Evolutionary conservation across 306 rosid genomes (phyloP).

Genomic region (Vicia sativa): DNA sequence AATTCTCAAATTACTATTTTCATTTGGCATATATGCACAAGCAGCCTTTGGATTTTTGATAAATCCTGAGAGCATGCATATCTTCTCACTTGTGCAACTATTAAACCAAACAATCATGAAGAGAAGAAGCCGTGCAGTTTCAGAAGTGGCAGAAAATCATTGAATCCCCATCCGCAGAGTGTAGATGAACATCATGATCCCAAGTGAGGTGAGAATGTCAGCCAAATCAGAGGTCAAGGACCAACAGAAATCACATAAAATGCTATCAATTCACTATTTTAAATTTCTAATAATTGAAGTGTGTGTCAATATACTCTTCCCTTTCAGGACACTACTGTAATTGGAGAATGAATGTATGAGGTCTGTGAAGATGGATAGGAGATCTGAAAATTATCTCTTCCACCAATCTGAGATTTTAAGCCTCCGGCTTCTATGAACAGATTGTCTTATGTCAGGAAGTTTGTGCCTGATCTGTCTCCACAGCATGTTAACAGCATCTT

Average conservation of each 20-base stretch:
- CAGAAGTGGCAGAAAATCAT: background rate
- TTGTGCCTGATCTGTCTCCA: constrained; percentile 95
- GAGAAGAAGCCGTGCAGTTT: background rate
- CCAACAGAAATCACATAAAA: background rate
- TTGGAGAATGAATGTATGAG: constrained; percentile 41
- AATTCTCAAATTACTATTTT: background rate
- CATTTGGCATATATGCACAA: background rate
- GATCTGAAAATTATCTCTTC: constrained; percentile 57
- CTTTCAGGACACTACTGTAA: constrained; percentile 30
- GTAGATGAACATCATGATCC: constrained; percentile 7
- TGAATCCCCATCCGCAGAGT: background rate
- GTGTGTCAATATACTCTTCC: constrained; percentile 27
- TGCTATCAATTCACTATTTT: constrained; percentile 12
- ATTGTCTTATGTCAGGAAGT: constrained; percentile 72
- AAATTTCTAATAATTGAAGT: constrained; percentile 24
- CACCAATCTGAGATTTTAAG: constrained; percentile 91
- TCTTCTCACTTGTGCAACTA: constrained; percentile 13
- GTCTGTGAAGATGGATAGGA: background rate
- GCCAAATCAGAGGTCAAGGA: constrained; percentile 8
- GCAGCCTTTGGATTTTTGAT: constrained; percentile 1
- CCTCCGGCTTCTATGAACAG: constrained; percentile 73
- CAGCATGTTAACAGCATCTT: constrained; percentile 87
- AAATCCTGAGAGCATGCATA: background rate
- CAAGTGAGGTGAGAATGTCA: constrained; percentile 9
- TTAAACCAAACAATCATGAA: background rate